Evolutionary conservation across 2,329 filamentous ascomycete species (phyloP), one percentile per base, ranked within the genome.

Genomic region (Xylaria sp.): DNA sequence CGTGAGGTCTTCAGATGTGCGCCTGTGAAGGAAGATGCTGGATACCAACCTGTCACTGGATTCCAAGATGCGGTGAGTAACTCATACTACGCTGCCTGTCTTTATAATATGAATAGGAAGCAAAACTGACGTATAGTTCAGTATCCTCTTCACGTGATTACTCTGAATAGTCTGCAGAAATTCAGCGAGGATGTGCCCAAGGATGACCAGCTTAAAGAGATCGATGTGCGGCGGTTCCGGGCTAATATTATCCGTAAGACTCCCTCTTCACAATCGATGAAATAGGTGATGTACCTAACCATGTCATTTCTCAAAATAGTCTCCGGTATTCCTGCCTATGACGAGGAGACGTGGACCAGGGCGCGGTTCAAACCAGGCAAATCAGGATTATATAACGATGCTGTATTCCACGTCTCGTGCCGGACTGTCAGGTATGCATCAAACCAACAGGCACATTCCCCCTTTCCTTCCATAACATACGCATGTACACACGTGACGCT

Each of bases 101-200:
- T 28, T 20, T 7, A 36, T 30, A 34, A 34, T 23, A 20, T 9
- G 13, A 41, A 20, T 50, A 43, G 25, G 23, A 48, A 46, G n/a
- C 4, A 39, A 39, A 28, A 52, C 68, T 69, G 15, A 67, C 39
- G 15, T 23, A 13, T 13, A 25, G 48, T 46, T 25, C 53, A 91
- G 87, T 93, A 91, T 76, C 90, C 91, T 1, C 81, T 94, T 18
- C 89, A 92, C 71, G 80, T 94, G 48, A 79, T 93, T 60, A 92
- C 87, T 72, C 77, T 93, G 20, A 84, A 85, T 53, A 91, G 89
- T 70, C 82, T 93, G 25, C 85, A 86, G 57, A 84, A 89, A 57
- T 83, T 92, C 30, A 87, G 89, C 67, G 78, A 81, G 2, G 81
- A 86, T 55, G 83, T 92, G 8, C 82, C 84, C 1, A 84, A 84